Conservation (phyloP, 257 asterid species). For the Salvia miltiorrhiza region DNA sequence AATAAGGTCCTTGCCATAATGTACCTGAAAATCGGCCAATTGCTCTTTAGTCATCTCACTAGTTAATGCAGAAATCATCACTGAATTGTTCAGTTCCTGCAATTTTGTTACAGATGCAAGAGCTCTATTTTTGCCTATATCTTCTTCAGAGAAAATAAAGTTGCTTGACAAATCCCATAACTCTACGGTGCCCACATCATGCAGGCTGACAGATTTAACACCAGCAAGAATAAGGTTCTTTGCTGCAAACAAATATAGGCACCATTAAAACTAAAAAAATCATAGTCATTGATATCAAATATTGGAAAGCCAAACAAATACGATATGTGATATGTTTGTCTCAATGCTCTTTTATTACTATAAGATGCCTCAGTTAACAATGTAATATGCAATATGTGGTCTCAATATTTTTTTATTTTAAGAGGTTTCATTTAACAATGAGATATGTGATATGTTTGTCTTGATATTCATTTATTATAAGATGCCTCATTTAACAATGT, state of each 20-base stretch:
- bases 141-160: constrained; percentile 74
- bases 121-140: constrained; percentile 85
- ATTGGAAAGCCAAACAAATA: no score
- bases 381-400: no score
- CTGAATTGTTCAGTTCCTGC: constrained; percentile 88
- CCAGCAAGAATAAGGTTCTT: constrained; percentile 94
- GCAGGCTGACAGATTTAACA: constrained; percentile 83
- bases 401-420: no score
- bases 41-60: constrained; percentile 64
- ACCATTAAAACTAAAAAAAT: background rate
- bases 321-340: no score
- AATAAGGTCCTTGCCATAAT: background rate
- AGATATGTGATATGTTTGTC: background rate
- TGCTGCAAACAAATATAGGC: constrained; percentile 40
- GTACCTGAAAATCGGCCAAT: constrained; percentile 75
- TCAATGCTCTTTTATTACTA: no score
- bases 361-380: no score
- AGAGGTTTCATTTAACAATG: no score
- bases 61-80: constrained; percentile 58
- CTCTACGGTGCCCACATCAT: constrained; percentile 76
- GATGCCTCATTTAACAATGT: background rate
- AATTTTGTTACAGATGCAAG: constrained; percentile 71
- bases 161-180: constrained; percentile 89
- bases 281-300: no score
- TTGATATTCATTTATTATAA: background rate